These are phyloP conservation scores for Pichia californica DNA, from an alignment of 805 yeast species.

Conservation along the genomic window DNA sequence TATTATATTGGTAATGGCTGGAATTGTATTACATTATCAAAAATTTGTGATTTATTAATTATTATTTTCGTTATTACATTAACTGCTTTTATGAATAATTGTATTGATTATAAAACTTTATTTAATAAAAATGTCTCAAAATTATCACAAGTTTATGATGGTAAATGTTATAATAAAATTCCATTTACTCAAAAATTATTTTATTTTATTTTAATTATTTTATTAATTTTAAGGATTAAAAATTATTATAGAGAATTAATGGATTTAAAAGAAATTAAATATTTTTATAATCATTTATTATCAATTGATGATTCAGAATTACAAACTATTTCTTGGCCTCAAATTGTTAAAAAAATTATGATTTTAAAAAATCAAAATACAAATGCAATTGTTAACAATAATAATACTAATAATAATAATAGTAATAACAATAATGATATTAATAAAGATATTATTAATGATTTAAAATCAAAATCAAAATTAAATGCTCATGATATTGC, in stretches of 20 bases:
- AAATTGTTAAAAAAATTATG: constrained; percentile 71
- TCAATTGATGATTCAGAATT: constrained; percentile 73
- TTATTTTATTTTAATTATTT: constrained; percentile 53
- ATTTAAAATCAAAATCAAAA: constrained; percentile 62
- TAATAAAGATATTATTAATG: constrained; percentile 27
- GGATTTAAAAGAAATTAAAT: constrained; percentile 64
- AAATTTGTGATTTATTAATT: constrained; percentile 62
- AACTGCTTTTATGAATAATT: constrained; percentile 72
- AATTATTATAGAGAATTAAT: constrained; percentile 58
- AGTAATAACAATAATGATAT: constrained; percentile 13
- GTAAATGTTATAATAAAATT: constrained; percentile 41
- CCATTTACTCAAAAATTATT: constrained; percentile 49
- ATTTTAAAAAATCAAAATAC: constrained; percentile 75
- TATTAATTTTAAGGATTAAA: constrained; percentile 44
- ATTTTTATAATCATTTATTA: constrained; percentile 68
- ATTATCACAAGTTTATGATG: constrained; percentile 36
- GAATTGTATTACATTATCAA: constrained; percentile 64
- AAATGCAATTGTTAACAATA: constrained; percentile 51
- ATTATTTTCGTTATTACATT: constrained; percentile 74
- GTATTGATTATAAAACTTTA: constrained; percentile 54
- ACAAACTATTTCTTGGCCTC: constrained; percentile 91
- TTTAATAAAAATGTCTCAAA: constrained; percentile 29
- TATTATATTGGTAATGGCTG: constrained; percentile 86
- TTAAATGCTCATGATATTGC: constrained; percentile 93
- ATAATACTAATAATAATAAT: not conserved